These are phyloP conservation scores for Senecio squalidus DNA, from an alignment of 140 eudicot genomes.

Conservation along the genomic window DNA sequence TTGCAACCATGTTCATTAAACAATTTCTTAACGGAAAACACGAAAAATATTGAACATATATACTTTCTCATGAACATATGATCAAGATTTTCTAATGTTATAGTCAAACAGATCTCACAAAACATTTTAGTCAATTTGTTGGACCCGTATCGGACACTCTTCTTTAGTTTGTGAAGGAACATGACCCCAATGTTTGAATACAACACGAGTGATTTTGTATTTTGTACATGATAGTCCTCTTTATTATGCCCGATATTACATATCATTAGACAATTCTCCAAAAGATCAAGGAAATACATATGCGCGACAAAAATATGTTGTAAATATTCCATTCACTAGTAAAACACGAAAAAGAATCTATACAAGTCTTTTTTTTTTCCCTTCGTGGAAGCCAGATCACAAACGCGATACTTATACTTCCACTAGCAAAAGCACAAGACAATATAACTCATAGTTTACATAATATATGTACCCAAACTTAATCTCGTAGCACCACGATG, in stretches of 20 bases:
- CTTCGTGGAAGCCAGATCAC: constrained; percentile 41
- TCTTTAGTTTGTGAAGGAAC: neutral
- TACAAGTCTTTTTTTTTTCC: constrained; percentile 20
- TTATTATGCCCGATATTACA: neutral
- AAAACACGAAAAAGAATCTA: constrained; percentile 13
- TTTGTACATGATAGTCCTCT: neutral
- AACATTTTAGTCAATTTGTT: too few relatives aligned
- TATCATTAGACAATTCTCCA: neutral
- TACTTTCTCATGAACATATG: neutral
- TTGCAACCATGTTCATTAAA: constrained; percentile 15
- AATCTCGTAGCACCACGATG: constrained; percentile 6
- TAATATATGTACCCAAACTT: constrained; percentile 29
- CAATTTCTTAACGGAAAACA: neutral
- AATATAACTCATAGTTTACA: constrained; percentile 17
- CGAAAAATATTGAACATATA: neutral
- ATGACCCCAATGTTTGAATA: too few relatives aligned
- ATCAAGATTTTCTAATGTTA: neutral
- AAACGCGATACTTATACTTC: constrained; percentile 35
- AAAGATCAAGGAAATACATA: constrained; percentile 2
- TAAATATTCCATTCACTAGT: constrained; percentile 16
- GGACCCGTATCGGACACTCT: too few relatives aligned
- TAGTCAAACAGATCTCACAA: too few relatives aligned
- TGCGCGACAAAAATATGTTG: constrained; percentile 12
- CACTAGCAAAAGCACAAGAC: constrained; percentile 24
- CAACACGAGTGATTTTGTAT: neutral